A percentile compares a stretch with the other conserved stretches of the same genome.
Evolutionary conservation across 257 asterid genomes (phyloP).

Genomic region (Nicotiana tabacum): DNA sequence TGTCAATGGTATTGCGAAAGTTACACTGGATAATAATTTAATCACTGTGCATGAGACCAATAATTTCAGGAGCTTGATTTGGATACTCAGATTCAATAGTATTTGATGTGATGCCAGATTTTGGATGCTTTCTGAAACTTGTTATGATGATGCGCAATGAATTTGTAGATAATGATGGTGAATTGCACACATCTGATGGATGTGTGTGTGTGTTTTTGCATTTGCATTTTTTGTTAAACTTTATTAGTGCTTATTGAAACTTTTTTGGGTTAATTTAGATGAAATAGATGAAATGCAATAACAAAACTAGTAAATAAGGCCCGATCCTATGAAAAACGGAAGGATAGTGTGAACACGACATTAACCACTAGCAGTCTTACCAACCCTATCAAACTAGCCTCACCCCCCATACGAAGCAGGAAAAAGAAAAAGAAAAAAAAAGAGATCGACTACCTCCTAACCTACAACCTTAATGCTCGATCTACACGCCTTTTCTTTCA

Average conservation of each 20-base stretch:
- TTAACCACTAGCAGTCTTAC: too few species aligned
- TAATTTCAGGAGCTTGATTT: not conserved
- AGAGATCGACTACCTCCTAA: too few species aligned
- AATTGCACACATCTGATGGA: not conserved
- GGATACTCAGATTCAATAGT: not conserved
- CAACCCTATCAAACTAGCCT: too few species aligned
- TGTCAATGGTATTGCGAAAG: not conserved
- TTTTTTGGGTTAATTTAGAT: not conserved
- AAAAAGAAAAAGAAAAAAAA: too few species aligned
- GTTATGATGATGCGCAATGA: not conserved
- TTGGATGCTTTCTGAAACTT: not conserved
- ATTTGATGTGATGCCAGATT: not conserved
- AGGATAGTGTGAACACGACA: too few species aligned
- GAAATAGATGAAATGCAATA: too few species aligned
- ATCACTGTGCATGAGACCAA: not conserved
- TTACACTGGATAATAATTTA: not conserved
- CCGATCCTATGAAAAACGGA: too few species aligned
- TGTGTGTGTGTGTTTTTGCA: not conserved
- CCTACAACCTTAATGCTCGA: too few species aligned
- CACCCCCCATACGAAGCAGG: too few species aligned
- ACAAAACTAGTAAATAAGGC: too few species aligned
- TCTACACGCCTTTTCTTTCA: too few species aligned
- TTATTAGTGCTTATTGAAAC: not conserved
- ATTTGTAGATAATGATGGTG: not conserved
- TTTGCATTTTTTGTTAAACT: not conserved